phyloP scores from a whole-genome alignment of 108 stramenopile genomes.

The Nitzschia putrida region DNA sequence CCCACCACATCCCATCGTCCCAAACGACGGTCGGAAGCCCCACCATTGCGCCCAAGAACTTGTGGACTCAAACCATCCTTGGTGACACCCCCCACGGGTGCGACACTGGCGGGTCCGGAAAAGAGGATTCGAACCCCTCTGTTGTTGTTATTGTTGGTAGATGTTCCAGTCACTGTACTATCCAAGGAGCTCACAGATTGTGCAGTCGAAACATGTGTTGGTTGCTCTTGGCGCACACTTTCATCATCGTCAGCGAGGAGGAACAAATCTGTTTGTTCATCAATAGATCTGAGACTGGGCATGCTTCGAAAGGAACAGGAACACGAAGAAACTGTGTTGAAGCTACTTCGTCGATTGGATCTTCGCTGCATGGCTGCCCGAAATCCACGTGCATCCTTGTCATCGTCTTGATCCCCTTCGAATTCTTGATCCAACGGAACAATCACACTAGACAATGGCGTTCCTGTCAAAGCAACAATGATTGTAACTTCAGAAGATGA shows the following conservation, averaged over 20 bases:
- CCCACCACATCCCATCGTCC: constrained; percentile 8
- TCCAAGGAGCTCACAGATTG: too few species aligned
- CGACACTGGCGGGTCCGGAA: neutral
- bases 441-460: too few species aligned
- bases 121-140: neutral
- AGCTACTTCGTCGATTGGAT: neutral
- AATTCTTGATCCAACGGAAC: neutral
- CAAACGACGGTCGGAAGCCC: neutral
- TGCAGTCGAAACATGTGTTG: neutral
- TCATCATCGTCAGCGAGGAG: neutral
- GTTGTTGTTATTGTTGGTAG: neutral
- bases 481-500: too few species aligned
- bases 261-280: constrained; percentile 1
- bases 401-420: neutral
- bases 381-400: neutral
- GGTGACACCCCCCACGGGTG: neutral
- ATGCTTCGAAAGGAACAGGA: constrained; percentile 8
- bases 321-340: constrained; percentile 1
- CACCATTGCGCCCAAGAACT: neutral
- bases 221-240: neutral
- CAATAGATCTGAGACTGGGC: constrained; percentile 12
- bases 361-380: neutral
- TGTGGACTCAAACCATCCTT: constrained; percentile 11
- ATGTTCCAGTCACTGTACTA: neutral
- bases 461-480: too few species aligned